phyloP scores from a whole-genome alignment of 306 rosid genomes.

The Citrullus colocynthis region DNA sequence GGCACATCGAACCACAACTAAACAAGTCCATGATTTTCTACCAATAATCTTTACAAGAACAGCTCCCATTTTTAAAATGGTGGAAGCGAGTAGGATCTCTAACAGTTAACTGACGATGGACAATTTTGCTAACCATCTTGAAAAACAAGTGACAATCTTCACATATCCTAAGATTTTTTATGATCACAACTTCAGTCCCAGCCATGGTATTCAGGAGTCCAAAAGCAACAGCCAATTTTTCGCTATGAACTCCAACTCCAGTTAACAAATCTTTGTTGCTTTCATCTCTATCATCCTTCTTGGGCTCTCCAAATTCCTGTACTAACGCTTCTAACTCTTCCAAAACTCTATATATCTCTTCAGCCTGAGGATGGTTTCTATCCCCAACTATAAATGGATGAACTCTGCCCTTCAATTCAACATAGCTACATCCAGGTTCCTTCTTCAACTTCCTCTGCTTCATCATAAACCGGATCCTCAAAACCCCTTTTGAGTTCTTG shows the following conservation, averaged over 20 bases:
- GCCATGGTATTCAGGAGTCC: slow-evolving; percentile 40
- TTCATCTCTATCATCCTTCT: slow-evolving; percentile 16
- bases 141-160: slow-evolving; percentile 67
- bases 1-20: neutral
- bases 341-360: slow-evolving; percentile 45
- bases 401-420: slow-evolving; percentile 52
- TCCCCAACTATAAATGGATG: slow-evolving; percentile 70
- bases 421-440: slow-evolving; percentile 76
- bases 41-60: slow-evolving; percentile 94
- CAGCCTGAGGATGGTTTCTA: slow-evolving; percentile 33
- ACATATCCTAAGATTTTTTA: slow-evolving; percentile 79
- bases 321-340: slow-evolving; percentile 43
- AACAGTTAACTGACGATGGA: slow-evolving; percentile 55
- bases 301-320: slow-evolving; percentile 21
- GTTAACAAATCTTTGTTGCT: slow-evolving; percentile 25
- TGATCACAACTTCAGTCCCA: slow-evolving; percentile 55
- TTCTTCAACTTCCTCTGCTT: slow-evolving; percentile 52
- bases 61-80: slow-evolving; percentile 59
- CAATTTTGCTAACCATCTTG: slow-evolving; percentile 64
- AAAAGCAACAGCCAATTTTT: slow-evolving; percentile 64
- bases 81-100: slow-evolving; percentile 89
- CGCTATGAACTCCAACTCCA: slow-evolving; percentile 61
- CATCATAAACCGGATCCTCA: slow-evolving; percentile 64
- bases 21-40: slow-evolving; percentile 5
- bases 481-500: slow-evolving; percentile 44